Evolutionary conservation across 768 basidiomycete genomes (phyloP), one percentile per base, ranked within the genome.

Genomic region (Dendrothele bispora): DNA sequence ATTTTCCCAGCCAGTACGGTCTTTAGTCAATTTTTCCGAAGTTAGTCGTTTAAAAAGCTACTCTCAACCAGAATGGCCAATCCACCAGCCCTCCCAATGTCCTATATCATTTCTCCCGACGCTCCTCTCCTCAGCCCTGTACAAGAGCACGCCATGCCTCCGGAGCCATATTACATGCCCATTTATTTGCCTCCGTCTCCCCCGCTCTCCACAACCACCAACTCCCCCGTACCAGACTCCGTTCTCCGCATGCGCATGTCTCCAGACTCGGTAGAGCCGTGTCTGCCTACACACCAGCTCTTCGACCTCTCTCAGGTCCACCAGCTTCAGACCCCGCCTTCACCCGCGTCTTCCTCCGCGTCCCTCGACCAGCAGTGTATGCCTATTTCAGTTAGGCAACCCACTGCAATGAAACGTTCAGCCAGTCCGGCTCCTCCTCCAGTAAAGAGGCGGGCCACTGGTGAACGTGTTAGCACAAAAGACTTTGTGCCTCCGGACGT

Each of bases 401-500:
- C 55, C 34, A 53, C 49, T 42, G 65, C 61, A 40, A 61, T 60
- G 44, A 73, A 80, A 56, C 75, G 80, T 62, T 68, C 72, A 10
- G 72, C 78, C 4, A 72, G 70, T 43, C 73, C 77, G 7, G 61
- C 72, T 26, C 54, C 56, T 25, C 55, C 60, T 8, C 58, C 70
- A 15, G 18, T 36, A 6, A 74, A 72, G 64, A 77, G 77, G 54
- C 70, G 75, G 49, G 67, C 75, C 20, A 59, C 69, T 26, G 75
- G 69, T 42, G 78, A 80, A 59, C 75, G 77, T 48, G 69, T 80
- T 52, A 73, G 67, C 50, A 86, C 80, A 64, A 91, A 87, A 68
- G 90, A 92, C 64, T 94, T 93, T 59, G 64, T 94, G 17, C 90
- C 91, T 10, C 91, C 91, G 40, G 91, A 94, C 62, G 91, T 93